Conservation (phyloP, 306 rosid genomes). For the Prosopis cineraria region DNA sequence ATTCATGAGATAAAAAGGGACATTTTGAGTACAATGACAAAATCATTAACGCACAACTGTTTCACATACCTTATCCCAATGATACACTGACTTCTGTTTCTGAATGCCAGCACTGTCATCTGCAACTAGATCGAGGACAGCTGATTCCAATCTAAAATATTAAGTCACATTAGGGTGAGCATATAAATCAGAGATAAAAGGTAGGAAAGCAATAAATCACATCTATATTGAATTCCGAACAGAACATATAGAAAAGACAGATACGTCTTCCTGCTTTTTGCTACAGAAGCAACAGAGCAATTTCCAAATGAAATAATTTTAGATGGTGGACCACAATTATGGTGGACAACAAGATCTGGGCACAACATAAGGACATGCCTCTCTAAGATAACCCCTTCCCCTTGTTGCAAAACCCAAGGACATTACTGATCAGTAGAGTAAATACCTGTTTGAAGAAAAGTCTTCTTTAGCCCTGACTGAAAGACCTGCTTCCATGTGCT, state of each 20-base stretch:
- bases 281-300: neutral
- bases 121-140: slow-evolving; percentile 86
- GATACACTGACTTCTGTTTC: slow-evolving; percentile 83
- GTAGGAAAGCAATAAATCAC: neutral
- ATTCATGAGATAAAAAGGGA: slow-evolving; percentile 27
- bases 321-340: neutral
- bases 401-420: neutral
- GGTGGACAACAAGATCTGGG: neutral
- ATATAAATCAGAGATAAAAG: neutral
- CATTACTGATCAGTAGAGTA: neutral
- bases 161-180: slow-evolving; percentile 31
- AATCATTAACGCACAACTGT: slow-evolving; percentile 17
- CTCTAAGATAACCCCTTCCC: neutral
- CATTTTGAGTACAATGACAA: neutral
- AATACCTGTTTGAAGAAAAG: slow-evolving; percentile 73
- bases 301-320: neutral
- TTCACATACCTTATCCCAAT: slow-evolving; percentile 84
- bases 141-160: slow-evolving; percentile 72
- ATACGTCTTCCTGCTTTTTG: neutral
- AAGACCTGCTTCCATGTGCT: slow-evolving; percentile 91
- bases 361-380: too few species aligned
- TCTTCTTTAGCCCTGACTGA: slow-evolving; percentile 70
- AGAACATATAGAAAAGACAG: neutral
- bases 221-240: slow-evolving; percentile 22
- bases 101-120: slow-evolving; percentile 79